These are phyloP conservation scores for Lepiota brunneoincarnata DNA, from an alignment of 768 basidiomycete species.

Conservation along the genomic window DNA sequence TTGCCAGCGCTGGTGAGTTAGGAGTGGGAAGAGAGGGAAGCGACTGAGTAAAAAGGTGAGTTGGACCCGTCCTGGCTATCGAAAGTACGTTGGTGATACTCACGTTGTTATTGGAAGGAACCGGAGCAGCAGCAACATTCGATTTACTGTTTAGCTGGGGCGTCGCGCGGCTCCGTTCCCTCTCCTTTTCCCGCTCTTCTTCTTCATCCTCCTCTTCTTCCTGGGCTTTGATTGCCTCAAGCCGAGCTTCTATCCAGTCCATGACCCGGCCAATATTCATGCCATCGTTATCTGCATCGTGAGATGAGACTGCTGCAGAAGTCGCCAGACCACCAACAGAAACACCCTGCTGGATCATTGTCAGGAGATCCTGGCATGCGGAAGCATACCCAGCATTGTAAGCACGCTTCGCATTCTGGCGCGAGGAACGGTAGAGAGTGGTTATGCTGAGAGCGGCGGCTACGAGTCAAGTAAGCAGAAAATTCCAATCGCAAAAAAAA, in stretches of 20 bases:
- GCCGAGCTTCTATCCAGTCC: conserved; percentile 82
- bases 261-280: conserved; percentile 78
- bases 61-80: background rate
- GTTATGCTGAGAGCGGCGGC: conserved; percentile 84
- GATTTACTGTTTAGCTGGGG: conserved; percentile 12
- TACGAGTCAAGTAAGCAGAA: conserved; percentile 25
- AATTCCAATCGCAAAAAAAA: conserved; percentile 17
- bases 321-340: conserved; percentile 52
- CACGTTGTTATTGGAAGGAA: background rate
- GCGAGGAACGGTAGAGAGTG: conserved; percentile 78
- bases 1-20: conserved; percentile 4
- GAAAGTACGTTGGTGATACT: background rate
- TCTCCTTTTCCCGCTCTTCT: conserved; percentile 63
- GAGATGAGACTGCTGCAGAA: conserved; percentile 34
- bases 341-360: conserved; percentile 82
- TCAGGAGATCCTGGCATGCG: conserved; percentile 77
- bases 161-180: conserved; percentile 34
- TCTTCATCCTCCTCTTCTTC: conserved; percentile 86
- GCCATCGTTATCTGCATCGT: conserved; percentile 49
- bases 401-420: conserved; percentile 72
- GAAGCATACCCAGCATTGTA: conserved; percentile 80
- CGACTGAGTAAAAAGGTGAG: background rate
- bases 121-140: background rate
- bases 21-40: conserved; percentile 8
- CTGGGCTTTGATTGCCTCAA: conserved; percentile 70